Evolutionary conservation across 2,329 filamentous ascomycete species (phyloP).

Genomic region (Beauveria caledonica): DNA sequence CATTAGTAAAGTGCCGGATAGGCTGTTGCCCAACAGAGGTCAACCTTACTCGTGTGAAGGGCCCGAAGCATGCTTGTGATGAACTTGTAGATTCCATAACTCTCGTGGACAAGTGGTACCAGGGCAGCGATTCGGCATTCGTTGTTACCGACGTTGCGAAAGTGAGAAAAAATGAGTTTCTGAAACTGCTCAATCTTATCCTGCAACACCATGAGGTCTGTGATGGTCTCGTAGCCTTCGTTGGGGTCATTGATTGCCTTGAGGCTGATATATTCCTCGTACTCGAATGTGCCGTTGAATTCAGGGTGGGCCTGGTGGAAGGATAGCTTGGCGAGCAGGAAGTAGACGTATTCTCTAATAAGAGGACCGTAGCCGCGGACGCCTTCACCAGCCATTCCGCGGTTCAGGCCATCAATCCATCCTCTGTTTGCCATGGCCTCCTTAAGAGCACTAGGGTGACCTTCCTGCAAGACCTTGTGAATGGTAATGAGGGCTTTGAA

Average conservation of each 20-base stretch:
- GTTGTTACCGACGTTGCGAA: conserved; percentile 84
- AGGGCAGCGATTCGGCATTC: conserved; percentile 93
- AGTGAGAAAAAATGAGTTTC: conserved; percentile 96
- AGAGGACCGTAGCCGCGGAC: conserved; percentile 84
- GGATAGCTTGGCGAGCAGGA: conserved; percentile 85
- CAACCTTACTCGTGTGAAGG: conserved; percentile 81
- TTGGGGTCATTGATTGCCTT: conserved; percentile 99
- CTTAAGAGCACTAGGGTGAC: conserved; percentile 76
- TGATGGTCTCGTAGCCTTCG: conserved; percentile 94
- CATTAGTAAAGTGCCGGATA: background rate
- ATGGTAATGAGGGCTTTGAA: conserved; percentile 97
- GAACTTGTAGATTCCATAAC: conserved; percentile 99
- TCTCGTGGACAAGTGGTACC: conserved; percentile 91
- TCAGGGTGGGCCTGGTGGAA: conserved; percentile 96
- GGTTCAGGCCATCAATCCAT: conserved; percentile 89
- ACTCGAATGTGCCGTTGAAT: conserved; percentile 98
- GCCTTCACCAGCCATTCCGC: conserved; percentile 75
- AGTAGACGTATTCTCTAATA: conserved; percentile 95
- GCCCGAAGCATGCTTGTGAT: conserved; percentile 98
- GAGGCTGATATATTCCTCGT: conserved; percentile 96
- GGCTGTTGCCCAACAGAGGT: background rate
- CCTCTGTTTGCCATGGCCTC: conserved; percentile 82
- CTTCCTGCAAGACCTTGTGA: conserved; percentile 96
- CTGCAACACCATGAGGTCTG: conserved; percentile 90
- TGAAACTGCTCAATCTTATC: conserved; percentile 99